Conservation (phyloP, 1,139 yeast genomes). For the Debaryomyces subglobosus region DNA sequence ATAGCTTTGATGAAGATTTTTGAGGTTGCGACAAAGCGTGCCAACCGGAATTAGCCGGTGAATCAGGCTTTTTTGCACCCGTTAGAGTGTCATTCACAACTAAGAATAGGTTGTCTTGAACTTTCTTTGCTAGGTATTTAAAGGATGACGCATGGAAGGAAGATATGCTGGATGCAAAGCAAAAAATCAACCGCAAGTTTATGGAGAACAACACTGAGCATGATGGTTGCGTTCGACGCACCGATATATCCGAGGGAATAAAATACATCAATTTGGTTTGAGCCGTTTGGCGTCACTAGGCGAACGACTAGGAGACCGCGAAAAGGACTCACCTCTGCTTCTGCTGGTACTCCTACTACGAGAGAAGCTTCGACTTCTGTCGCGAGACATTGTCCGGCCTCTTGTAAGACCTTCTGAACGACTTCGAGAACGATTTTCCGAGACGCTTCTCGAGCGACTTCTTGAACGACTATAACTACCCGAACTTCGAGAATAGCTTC, state of each 20-base stretch:
- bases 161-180: not conserved
- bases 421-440: not conserved
- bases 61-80: conserved; percentile 2
- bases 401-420: not conserved
- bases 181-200: not conserved
- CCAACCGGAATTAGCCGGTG: not conserved
- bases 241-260: conserved; percentile 3
- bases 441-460: conserved; percentile 6
- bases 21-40: not conserved
- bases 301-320: not conserved
- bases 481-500: conserved; percentile 13
- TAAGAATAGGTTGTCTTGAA: no score
- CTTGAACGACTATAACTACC: conserved; percentile 10
- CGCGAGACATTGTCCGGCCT: conserved; percentile 1
- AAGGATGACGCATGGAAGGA: not conserved
- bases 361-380: not conserved
- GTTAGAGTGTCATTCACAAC: not conserved
- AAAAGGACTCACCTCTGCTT: conserved; percentile 1
- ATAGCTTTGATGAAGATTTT: not conserved
- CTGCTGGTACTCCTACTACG: conserved; percentile 3
- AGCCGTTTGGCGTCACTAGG: not conserved
- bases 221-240: not conserved
- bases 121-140: no score
- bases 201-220: not conserved
- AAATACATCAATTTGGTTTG: not conserved